These are phyloP conservation scores for Colletotrichum lentis DNA, from an alignment of 2,329 filamentous ascomycete genomes.

Conservation along the genomic window DNA sequence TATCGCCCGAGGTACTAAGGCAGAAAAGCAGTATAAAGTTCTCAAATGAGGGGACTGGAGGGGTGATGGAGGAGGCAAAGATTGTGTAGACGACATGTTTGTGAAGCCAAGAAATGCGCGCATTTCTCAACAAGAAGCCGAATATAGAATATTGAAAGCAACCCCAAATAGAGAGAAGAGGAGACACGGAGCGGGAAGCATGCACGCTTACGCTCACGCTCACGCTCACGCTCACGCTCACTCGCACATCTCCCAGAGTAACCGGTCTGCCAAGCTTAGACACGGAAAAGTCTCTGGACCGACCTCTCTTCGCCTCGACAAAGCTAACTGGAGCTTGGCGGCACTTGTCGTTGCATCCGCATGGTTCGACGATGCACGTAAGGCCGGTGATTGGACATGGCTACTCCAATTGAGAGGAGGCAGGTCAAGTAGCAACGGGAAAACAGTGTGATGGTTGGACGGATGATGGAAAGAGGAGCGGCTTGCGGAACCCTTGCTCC, in stretches of 20 bases:
- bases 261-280: slow-evolving; percentile 10
- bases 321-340: slow-evolving; percentile 40
- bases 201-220: neutral
- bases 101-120: slow-evolving; percentile 30
- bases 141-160: slow-evolving; percentile 36
- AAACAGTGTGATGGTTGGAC: slow-evolving; percentile 45
- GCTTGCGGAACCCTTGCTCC: slow-evolving; percentile 30
- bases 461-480: slow-evolving; percentile 24
- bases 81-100: neutral
- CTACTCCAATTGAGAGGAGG: slow-evolving; percentile 28
- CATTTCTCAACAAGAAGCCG: slow-evolving; percentile 24
- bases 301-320: slow-evolving; percentile 20
- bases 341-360: slow-evolving; percentile 43
- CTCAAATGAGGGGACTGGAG: neutral
- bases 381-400: slow-evolving; percentile 35
- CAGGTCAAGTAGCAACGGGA: slow-evolving; percentile 37
- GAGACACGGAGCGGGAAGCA: slow-evolving; percentile 6
- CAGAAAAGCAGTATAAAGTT: neutral
- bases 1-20: neutral
- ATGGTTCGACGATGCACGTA: slow-evolving; percentile 38
- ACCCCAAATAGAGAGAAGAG: slow-evolving; percentile 18
- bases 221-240: neutral
- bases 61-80: neutral
- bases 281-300: neutral
- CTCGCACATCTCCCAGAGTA: slow-evolving; percentile 16